Evolutionary conservation across 1,284 basidiomycete genomes (phyloP), one percentile per base, ranked within the genome.

Genomic region (Tetrapyrgos nigripes): DNA sequence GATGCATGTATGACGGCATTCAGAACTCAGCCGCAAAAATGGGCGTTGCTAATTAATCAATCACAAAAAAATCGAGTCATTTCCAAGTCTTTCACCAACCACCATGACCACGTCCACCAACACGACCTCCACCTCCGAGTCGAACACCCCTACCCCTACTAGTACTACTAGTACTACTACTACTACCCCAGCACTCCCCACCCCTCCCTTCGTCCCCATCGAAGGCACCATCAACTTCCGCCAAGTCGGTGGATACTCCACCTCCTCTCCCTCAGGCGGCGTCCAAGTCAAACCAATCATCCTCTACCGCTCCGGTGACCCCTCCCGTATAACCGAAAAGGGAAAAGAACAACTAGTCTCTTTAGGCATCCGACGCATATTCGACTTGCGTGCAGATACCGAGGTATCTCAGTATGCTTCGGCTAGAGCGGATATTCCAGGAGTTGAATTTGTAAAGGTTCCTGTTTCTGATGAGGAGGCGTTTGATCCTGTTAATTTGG

Each of bases 141-240:
- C n/a, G n/a, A n/a, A 40, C 17, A 40, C 37, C 37, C 13, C 37
- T n/a, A 40, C 19, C 14, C 19, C 37, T 11, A 40, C 48, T 3
- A 27, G 23, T 48, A 23, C 23, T 48, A 23, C 3, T 26, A 26
- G 24, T 19, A 31, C 24, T 29, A 28, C 14, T 50, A 13, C 19
- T 28, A 8, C 27, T 29, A n/a, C n/a, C n/a, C n/a, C n/a, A n/a
- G n/a, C n/a, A n/a, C 51, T 56, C 31, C 51, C 60, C 13, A 49
- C 26, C 1, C 74, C 75, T 8, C 79, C 80, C 9, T 83, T 82
- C 60, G 65, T 79, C 24, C 17, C 61, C 23, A 66, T 81, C 21
- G 73, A 79, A 33, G 79, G 79, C 11, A 64, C 79, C 19, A 69
- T 77, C 58, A 81, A 81, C 64, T 63, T 77, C 31, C 74, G 79